Conservation (phyloP, 1,284 basidiomycete species). For the Boletus smithii region DNA sequence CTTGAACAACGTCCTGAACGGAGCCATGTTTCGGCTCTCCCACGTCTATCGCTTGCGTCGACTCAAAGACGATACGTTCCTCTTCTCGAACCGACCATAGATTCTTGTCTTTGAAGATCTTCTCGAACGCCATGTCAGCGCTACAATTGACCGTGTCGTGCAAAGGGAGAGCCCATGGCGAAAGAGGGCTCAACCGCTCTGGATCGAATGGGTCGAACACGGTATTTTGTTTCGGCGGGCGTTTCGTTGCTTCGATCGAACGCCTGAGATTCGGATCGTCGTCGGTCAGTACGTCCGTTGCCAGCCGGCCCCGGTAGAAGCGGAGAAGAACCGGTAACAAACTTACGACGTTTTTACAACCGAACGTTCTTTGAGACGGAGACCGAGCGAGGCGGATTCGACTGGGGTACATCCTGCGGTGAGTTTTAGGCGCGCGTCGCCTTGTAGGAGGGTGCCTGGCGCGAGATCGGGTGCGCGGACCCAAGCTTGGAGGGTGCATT, state of each 20-base stretch:
- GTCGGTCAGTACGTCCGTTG: no score
- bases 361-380: slow-evolving; percentile 16
- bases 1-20: not conserved
- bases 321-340: no score
- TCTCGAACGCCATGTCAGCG: not conserved
- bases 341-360: slow-evolving; percentile 9
- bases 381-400: slow-evolving; percentile 5
- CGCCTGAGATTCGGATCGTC: slow-evolving; percentile 1
- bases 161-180: not conserved
- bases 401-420: not conserved
- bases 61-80: slow-evolving; percentile 15
- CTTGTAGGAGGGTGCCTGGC: no score
- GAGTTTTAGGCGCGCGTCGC: no score
- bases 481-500: no score
- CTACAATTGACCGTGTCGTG: not conserved
- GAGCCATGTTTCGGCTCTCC: not conserved
- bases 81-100: slow-evolving; percentile 15
- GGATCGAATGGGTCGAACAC: not conserved
- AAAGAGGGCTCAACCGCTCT: not conserved
- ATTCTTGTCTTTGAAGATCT: not conserved
- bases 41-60: slow-evolving; percentile 3
- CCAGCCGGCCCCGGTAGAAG: no score
- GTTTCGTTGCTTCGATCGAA: not conserved
- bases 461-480: no score
- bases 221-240: not conserved